Conservation (phyloP, 179 eudicot genomes). For the Spergularia azorica region DNA sequence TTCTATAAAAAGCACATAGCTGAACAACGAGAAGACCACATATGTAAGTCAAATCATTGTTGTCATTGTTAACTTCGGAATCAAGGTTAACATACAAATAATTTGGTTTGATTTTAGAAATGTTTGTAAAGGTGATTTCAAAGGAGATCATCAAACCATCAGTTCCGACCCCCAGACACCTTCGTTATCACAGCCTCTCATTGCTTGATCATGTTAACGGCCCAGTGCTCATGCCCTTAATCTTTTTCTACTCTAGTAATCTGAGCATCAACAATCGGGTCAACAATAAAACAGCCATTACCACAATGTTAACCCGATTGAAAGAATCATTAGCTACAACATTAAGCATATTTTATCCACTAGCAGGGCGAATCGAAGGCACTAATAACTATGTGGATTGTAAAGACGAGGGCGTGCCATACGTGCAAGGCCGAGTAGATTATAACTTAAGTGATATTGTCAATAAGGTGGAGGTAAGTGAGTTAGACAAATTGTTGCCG, state of each 20-base stretch:
- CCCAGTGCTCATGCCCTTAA: slow-evolving; percentile 29
- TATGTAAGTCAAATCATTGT: no score
- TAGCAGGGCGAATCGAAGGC: slow-evolving; percentile 27
- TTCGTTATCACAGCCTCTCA: slow-evolving; percentile 22
- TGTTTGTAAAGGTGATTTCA: slow-evolving; percentile 25
- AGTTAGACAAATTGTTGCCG: slow-evolving; percentile 24
- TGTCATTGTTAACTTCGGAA: no score
- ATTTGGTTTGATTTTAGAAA: background rate
- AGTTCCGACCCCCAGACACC: slow-evolving; percentile 30
- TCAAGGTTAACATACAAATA: no score
- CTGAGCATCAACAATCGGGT: no score
- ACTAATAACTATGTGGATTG: background rate
- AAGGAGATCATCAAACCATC: slow-evolving; percentile 37
- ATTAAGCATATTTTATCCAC: slow-evolving; percentile 25
- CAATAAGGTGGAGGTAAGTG: slow-evolving; percentile 3
- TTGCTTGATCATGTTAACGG: slow-evolving; percentile 32
- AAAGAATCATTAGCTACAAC: slow-evolving; percentile 21
- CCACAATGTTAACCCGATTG: slow-evolving; percentile 12
- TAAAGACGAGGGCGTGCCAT: slow-evolving; percentile 34
- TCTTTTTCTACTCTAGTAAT: slow-evolving; percentile 32
- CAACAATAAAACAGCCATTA: background rate
- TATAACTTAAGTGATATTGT: slow-evolving; percentile 16
- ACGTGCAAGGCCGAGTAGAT: slow-evolving; percentile 1
- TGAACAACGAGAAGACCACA: no score
- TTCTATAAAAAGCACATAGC: no score